Evolutionary conservation across 1,284 basidiomycete genomes (phyloP), one percentile per base, ranked within the genome.

Genomic region (Irpex rosettiformis): DNA sequence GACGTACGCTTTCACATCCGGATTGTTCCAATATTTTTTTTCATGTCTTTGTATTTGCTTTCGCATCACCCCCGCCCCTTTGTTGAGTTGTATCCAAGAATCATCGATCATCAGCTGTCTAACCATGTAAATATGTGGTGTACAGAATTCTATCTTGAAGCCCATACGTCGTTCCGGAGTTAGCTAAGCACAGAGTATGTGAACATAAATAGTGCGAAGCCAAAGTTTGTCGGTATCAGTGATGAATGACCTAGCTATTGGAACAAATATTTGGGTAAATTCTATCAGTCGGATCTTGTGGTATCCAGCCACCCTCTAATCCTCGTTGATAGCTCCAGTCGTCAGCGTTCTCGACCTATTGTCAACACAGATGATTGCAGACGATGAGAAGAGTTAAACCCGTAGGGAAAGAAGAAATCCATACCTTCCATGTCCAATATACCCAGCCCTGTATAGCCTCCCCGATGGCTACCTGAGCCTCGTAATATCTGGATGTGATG

Each of bases 341-440:
- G 66, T 88, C 86, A n/a, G 86, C 83, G 64, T 79, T 82, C 71
- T 89, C 86, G n/a, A 83, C 77, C 82, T 72, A n/a, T n/a, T n/a
- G n/a, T 62, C 42, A 30, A 25, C 42, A 61, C n/a, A 54, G 2
- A 13, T 29, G 2, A 47, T 47, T 48, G 16, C 10, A 8, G 3
- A 3, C 30, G 1, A 37, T 37, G 2, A 37, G 30, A 37, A 37
- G 30, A 37, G 22, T 52, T 18, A 59, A 48, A 52, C 10, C 61
- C n/a, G 40, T 21, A 49, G 33, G 47, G 55, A 40, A 48, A 52
- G 5, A 21, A 43, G 37, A 24, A 18, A 5, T 24, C 65, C 76
- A 33, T 52, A 84, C 87, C 81, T 91, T 91, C 89, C 89, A 92
- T 10, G 89, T 84, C 90, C 90, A 92, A 69, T 81, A 89, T n/a